phyloP scores from a whole-genome alignment of 768 basidiomycete species.

The Rhizopogon salebrosus region DNA sequence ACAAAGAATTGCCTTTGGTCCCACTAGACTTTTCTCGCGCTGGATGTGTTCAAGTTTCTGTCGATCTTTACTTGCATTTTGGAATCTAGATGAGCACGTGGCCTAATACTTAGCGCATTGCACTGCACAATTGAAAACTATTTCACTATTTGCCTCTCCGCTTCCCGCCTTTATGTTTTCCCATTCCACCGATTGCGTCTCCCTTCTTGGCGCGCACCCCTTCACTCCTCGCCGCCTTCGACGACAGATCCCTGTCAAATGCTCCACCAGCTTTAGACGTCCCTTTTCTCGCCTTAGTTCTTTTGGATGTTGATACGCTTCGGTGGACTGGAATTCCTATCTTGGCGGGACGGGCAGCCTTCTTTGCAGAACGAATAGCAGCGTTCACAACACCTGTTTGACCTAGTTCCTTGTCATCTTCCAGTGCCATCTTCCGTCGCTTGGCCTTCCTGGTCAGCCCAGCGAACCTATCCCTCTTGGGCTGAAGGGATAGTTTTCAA shows the following conservation, averaged over 20 bases:
- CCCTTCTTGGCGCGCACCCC: slow-evolving; percentile 63
- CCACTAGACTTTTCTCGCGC: too few relatives aligned
- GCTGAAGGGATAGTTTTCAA: slow-evolving; percentile 34
- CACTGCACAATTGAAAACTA: not conserved
- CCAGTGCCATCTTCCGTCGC: slow-evolving; percentile 80
- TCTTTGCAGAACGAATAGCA: slow-evolving; percentile 87
- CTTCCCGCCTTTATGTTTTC: slow-evolving; percentile 43
- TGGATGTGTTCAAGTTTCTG: not conserved
- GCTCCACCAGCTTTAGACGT: slow-evolving; percentile 29
- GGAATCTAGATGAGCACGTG: not conserved
- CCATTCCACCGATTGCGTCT: slow-evolving; percentile 47
- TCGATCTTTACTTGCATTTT: not conserved
- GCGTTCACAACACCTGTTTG: slow-evolving; percentile 55
- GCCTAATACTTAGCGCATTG: too few relatives aligned
- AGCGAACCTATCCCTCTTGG: slow-evolving; percentile 70
- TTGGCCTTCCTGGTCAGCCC: slow-evolving; percentile 87
- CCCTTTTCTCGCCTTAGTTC: slow-evolving; percentile 26
- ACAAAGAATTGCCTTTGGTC: not conserved
- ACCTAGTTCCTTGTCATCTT: slow-evolving; percentile 65
- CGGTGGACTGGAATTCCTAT: slow-evolving; percentile 54
- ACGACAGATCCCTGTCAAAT: slow-evolving; percentile 60
- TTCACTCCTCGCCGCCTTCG: slow-evolving; percentile 39
- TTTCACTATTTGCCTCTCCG: slow-evolving; percentile 24
- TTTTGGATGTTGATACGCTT: slow-evolving; percentile 27
- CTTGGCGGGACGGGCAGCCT: slow-evolving; percentile 64